Conservation (phyloP, 2,329 filamentous ascomycete species). For the Fusarium goolgardi region DNA sequence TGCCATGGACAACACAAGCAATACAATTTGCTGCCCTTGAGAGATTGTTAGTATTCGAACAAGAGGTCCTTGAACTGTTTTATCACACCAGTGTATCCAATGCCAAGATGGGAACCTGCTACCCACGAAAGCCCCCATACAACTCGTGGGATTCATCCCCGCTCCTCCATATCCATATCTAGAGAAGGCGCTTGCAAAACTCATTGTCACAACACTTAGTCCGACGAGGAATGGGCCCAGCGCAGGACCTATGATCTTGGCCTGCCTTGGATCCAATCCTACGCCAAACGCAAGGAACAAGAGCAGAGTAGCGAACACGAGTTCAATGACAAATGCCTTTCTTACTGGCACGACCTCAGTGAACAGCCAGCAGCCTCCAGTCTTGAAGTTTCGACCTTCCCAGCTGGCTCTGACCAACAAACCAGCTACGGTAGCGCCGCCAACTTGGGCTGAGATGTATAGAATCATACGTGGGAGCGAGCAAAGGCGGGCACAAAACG, state of each 20-base stretch:
- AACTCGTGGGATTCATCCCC: slow-evolving; percentile 38
- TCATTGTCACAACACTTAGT: slow-evolving; percentile 51
- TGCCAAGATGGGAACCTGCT: slow-evolving; percentile 41
- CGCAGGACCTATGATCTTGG: slow-evolving; percentile 60
- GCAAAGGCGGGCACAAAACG: slow-evolving; percentile 62
- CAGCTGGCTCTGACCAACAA: slow-evolving; percentile 45
- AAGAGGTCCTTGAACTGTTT: accelerated
- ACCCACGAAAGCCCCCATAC: slow-evolving; percentile 40
- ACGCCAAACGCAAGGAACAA: slow-evolving; percentile 65
- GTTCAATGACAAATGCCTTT: slow-evolving; percentile 60
- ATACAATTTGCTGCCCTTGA: slow-evolving; percentile 25
- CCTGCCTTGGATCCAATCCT: slow-evolving; percentile 64
- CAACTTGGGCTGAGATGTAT: slow-evolving; percentile 61
- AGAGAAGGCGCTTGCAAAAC: slow-evolving; percentile 51
- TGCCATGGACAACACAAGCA: slow-evolving; percentile 32
- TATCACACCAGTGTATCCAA: slow-evolving; percentile 44
- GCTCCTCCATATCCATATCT: slow-evolving; percentile 45
- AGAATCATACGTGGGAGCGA: slow-evolving; percentile 62
- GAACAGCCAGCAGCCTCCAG: slow-evolving; percentile 49
- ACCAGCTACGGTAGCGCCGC: slow-evolving; percentile 54
- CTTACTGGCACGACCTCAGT: slow-evolving; percentile 38
- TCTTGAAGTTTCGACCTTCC: slow-evolving; percentile 46
- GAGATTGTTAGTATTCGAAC: not conserved
- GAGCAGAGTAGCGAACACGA: slow-evolving; percentile 58
- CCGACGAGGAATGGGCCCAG: slow-evolving; percentile 63